phyloP scores from a whole-genome alignment of 495 filamentous ascomycete species.

The Entonaema liquescens region DNA sequence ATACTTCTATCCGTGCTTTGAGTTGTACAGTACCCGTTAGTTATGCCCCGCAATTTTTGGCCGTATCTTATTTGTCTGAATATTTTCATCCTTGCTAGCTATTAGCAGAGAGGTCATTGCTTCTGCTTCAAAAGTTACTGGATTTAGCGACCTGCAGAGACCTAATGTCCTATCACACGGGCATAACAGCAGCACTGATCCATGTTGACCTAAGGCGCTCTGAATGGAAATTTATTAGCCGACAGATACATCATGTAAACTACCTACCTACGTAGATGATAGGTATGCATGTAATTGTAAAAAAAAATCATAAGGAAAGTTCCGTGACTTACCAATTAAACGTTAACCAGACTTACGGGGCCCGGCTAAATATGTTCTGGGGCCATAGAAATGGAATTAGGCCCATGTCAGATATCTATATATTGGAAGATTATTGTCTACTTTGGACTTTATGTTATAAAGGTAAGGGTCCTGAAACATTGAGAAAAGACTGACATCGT shows the following conservation, averaged over 20 bases:
- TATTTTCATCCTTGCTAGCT: constrained; percentile 3
- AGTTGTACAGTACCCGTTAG: constrained; percentile 24
- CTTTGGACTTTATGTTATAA: not conserved
- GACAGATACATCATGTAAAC: not conserved
- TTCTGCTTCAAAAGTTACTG: constrained; percentile 6
- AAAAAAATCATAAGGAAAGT: no score
- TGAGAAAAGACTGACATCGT: not conserved
- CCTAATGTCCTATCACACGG: constrained; percentile 15
- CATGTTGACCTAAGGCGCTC: constrained; percentile 9
- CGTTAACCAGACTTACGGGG: not conserved
- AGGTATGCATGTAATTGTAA: not conserved
- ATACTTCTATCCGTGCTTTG: constrained; percentile 25
- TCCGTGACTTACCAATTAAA: not conserved
- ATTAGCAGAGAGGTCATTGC: constrained; percentile 10
- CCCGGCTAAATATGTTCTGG: not conserved
- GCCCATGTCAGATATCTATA: not conserved
- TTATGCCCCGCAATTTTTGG: constrained; percentile 33
- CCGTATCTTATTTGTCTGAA: constrained; percentile 9
- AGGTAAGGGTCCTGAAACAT: constrained; percentile 1
- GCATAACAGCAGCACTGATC: constrained; percentile 13
- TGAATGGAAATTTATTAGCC: not conserved
- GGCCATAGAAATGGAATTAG: not conserved
- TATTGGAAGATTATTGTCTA: not conserved
- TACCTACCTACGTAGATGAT: not conserved
- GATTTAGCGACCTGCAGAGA: constrained; percentile 25